Evolutionary conservation across 2,329 filamentous ascomycete species (phyloP), one percentile per base, ranked within the genome.

Genomic region (Trichoderma afroharzianum): DNA sequence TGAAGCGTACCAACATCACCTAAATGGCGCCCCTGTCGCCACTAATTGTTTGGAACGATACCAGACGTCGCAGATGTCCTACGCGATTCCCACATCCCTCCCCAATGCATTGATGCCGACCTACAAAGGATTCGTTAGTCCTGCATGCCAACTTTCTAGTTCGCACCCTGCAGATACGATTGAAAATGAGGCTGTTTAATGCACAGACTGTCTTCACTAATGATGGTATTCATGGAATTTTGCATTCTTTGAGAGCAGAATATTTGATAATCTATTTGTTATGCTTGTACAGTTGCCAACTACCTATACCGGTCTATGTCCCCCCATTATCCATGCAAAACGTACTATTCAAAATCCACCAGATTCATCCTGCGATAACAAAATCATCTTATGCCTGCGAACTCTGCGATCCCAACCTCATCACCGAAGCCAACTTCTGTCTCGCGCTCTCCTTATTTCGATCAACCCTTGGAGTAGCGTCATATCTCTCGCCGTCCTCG

Each of bases 341-440:
- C 24, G 14, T 66, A 50, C 30, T 55, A 24, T 26, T 39, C 63
- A 24, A 68, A 21, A 1, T 4, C 15, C 33, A 30, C 5, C 63
- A 24, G 4, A 18, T 18, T 8, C 24, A 32, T 24, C 12, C n/a
- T 6, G 15, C 33, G 6, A 33, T 9, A 7, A 58, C 21, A 1
- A 7, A 47, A 36, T 39, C 53, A 62, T 39, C 26, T 68, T 6
- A 71, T n/a, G 26, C 36, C 58, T 71, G 58, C 28, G 55, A 33
- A 3, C 32, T 63, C 33, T 93, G 94, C 79, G 93, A 90, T 32
- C 76, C 77, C 63, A 78, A 74, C 68, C 78, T 78, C 79, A 81
- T 80, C 4, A 78, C 78, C 62, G 76, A 78, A 18, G 79, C 79
- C 71, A 81, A 72, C 71, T 78, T 76, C 72, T 81, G 77, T 69